These are phyloP conservation scores for Populus trichocarpa DNA, from an alignment of 441 rosid genomes.

Conservation along the genomic window DNA sequence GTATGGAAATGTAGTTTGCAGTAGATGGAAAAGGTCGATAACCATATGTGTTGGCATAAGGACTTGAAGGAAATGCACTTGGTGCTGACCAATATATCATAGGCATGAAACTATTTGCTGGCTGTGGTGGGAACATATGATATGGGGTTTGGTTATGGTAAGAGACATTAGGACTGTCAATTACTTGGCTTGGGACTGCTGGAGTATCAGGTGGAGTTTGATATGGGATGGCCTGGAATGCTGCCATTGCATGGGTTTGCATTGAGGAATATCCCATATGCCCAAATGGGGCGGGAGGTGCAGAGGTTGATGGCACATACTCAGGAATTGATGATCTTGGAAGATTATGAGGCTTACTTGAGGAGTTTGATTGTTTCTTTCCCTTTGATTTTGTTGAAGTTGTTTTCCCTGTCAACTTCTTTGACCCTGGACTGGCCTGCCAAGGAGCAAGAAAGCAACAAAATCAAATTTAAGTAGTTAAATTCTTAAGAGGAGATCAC, in stretches of 20 bases:
- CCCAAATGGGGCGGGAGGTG: slow-evolving; percentile 32
- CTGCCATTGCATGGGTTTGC: slow-evolving; percentile 28
- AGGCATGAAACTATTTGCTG: slow-evolving; percentile 45
- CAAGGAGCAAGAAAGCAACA: neutral
- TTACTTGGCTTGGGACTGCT: slow-evolving; percentile 9
- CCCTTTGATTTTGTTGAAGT: slow-evolving; percentile 29
- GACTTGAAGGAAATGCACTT: slow-evolving; percentile 34
- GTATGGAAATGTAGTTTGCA: slow-evolving; percentile 29
- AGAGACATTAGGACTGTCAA: slow-evolving; percentile 21
- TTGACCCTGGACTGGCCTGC: slow-evolving; percentile 26
- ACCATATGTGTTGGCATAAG: slow-evolving; percentile 34
- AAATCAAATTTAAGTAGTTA: neutral
- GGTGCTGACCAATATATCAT: slow-evolving; percentile 57
- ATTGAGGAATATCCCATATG: slow-evolving; percentile 27
- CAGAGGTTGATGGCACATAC: slow-evolving; percentile 17
- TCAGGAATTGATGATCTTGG: slow-evolving; percentile 30
- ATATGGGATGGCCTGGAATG: slow-evolving; percentile 27
- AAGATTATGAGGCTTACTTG: slow-evolving; percentile 14
- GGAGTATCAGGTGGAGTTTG: slow-evolving; percentile 22
- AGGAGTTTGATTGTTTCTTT: slow-evolving; percentile 30
- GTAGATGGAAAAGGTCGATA: slow-evolving; percentile 32
- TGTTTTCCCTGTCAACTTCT: slow-evolving; percentile 25
- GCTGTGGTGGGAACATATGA: slow-evolving; percentile 33
- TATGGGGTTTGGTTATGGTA: slow-evolving; percentile 32
- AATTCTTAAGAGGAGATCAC: too few species aligned